Base-by-base conservation (phyloP, 768 basidiomycete genomes). In the Hydnomerulius pinastri region DNA sequence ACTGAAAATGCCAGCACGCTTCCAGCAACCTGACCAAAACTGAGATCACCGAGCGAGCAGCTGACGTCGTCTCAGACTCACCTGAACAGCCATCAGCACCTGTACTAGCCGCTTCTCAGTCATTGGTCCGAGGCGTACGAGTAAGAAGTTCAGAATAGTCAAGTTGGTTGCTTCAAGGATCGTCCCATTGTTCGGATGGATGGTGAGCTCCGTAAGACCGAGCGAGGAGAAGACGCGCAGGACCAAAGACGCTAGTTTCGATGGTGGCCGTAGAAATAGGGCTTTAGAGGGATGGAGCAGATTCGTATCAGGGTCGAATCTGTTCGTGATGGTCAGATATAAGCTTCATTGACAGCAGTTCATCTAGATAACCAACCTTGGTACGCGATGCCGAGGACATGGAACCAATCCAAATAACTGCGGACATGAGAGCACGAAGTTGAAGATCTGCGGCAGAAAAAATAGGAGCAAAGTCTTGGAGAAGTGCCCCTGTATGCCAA, bases 381-480 rank as follows among this genome's bases (percentile, higher is more conserved):
- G 97, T 17, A 99, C 79, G 44, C 97, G 83, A 71, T 99, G 97
- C 42, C 97, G 77, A 5, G 97, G 97, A 65, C 95, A 98, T 0
- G 90, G 87, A 12, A 99, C 90, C 15, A 99, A 71, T 1, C 92
- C 91, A 63, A 98, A 98, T 2, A 99, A 73, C 64, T 99, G 97
- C 10, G 97, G 97, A 58, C 87, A 90, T 11, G 93, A 96, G 32
- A 98, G 75, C 43, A 98, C 47, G 65, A 99, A 99, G 68, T 99
- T 99, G 82, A 98, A 94, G 55, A 97, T 88, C 67, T 99, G 97
- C 4, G 97, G 97, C 41, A 99, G 79, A 74, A 98, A 98, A 77
- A 99, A 98, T 21, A 98, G 74, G 50, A 98, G 78, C 8, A 99
- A 74, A 0, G 97, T 99, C 72, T 99, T 99, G 46, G 92, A 92